Conservation (phyloP, 129 eudicot genomes). For the Scalesia atractyloides region DNA sequence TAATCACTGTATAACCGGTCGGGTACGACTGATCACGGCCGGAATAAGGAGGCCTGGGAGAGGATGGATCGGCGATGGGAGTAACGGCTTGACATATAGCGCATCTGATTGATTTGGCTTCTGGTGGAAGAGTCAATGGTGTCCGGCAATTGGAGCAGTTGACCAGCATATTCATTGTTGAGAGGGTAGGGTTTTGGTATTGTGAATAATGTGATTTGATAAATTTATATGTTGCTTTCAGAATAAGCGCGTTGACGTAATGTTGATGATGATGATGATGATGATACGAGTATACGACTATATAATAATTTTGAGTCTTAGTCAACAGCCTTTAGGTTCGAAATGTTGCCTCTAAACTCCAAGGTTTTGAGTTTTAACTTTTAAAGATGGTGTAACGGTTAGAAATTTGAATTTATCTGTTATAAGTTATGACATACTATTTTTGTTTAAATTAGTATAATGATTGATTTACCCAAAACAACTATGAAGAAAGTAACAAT, state of each 20-base stretch:
- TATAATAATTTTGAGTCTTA: no score
- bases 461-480: no score
- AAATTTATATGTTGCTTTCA: not conserved
- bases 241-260: slow-evolving; percentile 15
- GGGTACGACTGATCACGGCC: slow-evolving; percentile 23
- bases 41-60: slow-evolving; percentile 24
- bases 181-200: not conserved
- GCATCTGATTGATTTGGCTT: slow-evolving; percentile 68
- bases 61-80: slow-evolving; percentile 45
- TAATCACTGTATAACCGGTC: slow-evolving; percentile 17
- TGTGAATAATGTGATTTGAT: not conserved
- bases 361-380: no score
- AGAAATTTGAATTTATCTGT: no score
- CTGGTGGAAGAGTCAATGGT: slow-evolving; percentile 61
- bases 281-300: no score
- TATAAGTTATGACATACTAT: no score
- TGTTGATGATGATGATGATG: no score
- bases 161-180: slow-evolving; percentile 55
- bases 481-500: no score
- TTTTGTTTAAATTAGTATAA: no score
- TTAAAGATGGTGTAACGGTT: no score
- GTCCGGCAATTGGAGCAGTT: slow-evolving; percentile 68
- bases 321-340: no score
- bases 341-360: no score
- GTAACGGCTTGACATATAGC: slow-evolving; percentile 68